A percentile compares a stretch with the other conserved stretches of the same genome.
These are phyloP conservation scores for Yamadazyma aaseri DNA, from an alignment of 1,139 yeast genomes.

Conservation along the genomic window DNA sequence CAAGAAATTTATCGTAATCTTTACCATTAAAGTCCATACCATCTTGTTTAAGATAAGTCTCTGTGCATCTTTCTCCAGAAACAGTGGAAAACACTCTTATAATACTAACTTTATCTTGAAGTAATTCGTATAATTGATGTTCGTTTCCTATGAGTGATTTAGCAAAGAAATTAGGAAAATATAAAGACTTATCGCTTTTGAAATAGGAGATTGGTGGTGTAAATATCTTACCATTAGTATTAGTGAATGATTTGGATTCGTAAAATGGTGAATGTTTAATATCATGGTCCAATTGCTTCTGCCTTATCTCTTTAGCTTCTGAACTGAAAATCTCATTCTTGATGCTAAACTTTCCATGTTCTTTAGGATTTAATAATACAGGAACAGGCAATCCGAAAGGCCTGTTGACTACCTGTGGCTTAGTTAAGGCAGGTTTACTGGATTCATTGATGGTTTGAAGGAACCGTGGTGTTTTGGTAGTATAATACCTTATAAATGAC, in stretches of 20 bases:
- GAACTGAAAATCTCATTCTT: constrained; percentile 30
- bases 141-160: constrained; percentile 48
- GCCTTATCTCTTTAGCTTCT: constrained; percentile 55
- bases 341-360: constrained; percentile 20
- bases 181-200: constrained; percentile 69
- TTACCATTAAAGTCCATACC: constrained; percentile 36
- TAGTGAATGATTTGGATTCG: constrained; percentile 75
- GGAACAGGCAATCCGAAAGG: constrained; percentile 44
- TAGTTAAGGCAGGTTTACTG: constrained; percentile 28
- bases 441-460: constrained; percentile 28
- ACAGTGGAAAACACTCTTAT: constrained; percentile 67
- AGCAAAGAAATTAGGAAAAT: constrained; percentile 81
- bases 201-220: constrained; percentile 77
- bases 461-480: constrained; percentile 23
- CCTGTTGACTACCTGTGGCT: constrained; percentile 28
- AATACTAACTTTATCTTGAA: constrained; percentile 58
- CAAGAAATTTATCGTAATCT: constrained; percentile 28
- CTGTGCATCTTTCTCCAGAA: constrained; percentile 70
- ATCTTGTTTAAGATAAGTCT: constrained; percentile 53
- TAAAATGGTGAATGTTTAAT: constrained; percentile 84
- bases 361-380: constrained; percentile 25
- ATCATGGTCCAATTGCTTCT: constrained; percentile 62
- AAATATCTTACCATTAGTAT: constrained; percentile 83
- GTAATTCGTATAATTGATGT: constrained; percentile 31
- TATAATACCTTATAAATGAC: constrained; percentile 8